Evolutionary conservation across 169 alveolate species (phyloP).

Genomic region (Fabrea salina): DNA sequence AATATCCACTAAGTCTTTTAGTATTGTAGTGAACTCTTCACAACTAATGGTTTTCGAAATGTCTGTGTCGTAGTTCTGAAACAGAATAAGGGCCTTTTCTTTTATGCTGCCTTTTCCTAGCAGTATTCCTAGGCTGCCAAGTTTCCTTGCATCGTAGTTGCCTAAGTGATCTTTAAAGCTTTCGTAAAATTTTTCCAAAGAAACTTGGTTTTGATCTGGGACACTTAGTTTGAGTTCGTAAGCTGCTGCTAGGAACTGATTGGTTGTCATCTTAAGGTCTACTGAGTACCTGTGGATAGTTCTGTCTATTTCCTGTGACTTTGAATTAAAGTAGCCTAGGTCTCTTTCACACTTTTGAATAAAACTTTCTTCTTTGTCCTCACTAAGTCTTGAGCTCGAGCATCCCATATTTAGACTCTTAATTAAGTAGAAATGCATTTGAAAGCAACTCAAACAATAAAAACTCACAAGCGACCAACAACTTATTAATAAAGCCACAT

Average conservation of each 20-base stretch:
- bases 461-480: too few relatives aligned
- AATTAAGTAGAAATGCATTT: too few relatives aligned
- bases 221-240: neutral
- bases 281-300: neutral
- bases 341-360: neutral
- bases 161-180: neutral
- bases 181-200: neutral
- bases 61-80: constrained; percentile 5
- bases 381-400: too few relatives aligned
- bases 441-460: too few relatives aligned
- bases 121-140: constrained; percentile 7
- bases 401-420: too few relatives aligned
- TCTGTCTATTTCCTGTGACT: neutral
- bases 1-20: neutral
- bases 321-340: neutral
- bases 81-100: neutral
- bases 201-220: neutral
- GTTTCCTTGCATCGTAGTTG: neutral
- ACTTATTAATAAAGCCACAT: too few relatives aligned
- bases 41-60: neutral
- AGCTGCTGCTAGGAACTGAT: neutral
- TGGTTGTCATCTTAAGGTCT: neutral
- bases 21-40: neutral
- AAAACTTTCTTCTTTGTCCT: neutral
- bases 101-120: neutral